phyloP scores from a whole-genome alignment of 495 filamentous ascomycete species.

The Halenospora varia region DNA sequence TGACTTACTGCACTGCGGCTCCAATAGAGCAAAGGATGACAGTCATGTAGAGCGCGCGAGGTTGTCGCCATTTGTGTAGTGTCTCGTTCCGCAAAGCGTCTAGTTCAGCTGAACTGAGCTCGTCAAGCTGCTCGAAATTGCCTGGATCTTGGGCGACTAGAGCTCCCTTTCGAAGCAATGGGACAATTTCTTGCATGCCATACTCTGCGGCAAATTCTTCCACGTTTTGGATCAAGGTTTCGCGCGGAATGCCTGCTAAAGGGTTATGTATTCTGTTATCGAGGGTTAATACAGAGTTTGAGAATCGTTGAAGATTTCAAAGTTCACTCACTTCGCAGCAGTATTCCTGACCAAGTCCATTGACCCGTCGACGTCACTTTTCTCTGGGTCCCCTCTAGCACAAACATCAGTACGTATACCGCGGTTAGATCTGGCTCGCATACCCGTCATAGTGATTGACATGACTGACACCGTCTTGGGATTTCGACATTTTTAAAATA shows the following conservation, averaged over 20 bases:
- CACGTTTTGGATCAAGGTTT: slow-evolving; percentile 48
- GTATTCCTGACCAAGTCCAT: too few species aligned
- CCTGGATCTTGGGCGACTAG: slow-evolving; percentile 58
- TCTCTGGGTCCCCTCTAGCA: too few species aligned
- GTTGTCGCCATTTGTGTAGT: slow-evolving; percentile 60
- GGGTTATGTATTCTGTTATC: slow-evolving; percentile 50
- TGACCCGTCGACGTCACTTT: too few species aligned
- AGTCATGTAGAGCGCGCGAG: slow-evolving; percentile 40
- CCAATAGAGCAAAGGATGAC: slow-evolving; percentile 56
- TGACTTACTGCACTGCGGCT: slow-evolving; percentile 64
- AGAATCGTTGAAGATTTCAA: too few species aligned
- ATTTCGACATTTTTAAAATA: too few species aligned
- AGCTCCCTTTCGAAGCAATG: slow-evolving; percentile 52
- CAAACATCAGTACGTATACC: too few species aligned
- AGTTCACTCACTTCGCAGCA: too few species aligned
- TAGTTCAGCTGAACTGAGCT: slow-evolving; percentile 48
- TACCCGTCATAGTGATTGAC: too few species aligned
- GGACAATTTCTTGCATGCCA: slow-evolving; percentile 42
- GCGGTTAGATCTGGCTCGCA: too few species aligned
- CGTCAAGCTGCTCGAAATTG: slow-evolving; percentile 43
- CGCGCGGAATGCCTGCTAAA: slow-evolving; percentile 47
- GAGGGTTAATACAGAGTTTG: too few species aligned
- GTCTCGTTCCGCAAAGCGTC: slow-evolving; percentile 47
- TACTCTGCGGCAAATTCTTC: slow-evolving; percentile 48
- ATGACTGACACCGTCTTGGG: too few species aligned